Percentiles rank a stretch among this genome's conserved stretches.
These are phyloP conservation scores for Zygoascus bituminiphila DNA, from an alignment of 805 yeast genomes.

Conservation along the genomic window DNA sequence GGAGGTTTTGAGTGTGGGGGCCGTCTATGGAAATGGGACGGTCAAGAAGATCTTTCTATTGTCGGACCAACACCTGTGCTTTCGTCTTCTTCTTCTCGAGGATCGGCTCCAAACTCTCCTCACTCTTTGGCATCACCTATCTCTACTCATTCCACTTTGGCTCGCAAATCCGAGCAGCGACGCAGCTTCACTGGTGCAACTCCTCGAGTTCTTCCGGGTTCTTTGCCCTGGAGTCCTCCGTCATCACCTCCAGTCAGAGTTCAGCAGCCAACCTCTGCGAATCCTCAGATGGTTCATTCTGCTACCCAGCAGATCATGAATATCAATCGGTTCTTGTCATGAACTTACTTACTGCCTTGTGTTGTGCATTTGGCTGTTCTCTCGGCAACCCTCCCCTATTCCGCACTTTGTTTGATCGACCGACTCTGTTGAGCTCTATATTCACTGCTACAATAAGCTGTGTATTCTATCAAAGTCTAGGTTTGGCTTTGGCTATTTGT, in stretches of 20 bases:
- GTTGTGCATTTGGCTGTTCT: constrained; percentile 2
- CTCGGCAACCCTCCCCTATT: too few relatives aligned
- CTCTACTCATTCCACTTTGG: background rate
- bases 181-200: background rate
- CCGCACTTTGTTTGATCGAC: too few relatives aligned
- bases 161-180: background rate
- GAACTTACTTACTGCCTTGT: background rate
- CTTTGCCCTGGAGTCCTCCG: background rate
- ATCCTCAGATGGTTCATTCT: background rate
- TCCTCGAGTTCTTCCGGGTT: background rate
- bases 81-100: background rate
- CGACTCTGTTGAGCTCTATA: too few relatives aligned
- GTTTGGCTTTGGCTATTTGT: too few relatives aligned
- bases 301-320: constrained; percentile 11
- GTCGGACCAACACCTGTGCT: constrained; percentile 14
- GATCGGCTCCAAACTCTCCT: constrained; percentile 4
- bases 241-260: background rate
- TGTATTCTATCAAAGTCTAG: too few relatives aligned
- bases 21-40: constrained; percentile 33
- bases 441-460: too few relatives aligned
- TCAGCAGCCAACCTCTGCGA: background rate
- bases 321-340: constrained; percentile 14
- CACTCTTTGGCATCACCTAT: constrained; percentile 4
- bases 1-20: constrained; percentile 35
- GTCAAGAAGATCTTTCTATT: constrained; percentile 25